Conservation (phyloP, 108 stramenopile species). For the Nitzschia putrida region DNA sequence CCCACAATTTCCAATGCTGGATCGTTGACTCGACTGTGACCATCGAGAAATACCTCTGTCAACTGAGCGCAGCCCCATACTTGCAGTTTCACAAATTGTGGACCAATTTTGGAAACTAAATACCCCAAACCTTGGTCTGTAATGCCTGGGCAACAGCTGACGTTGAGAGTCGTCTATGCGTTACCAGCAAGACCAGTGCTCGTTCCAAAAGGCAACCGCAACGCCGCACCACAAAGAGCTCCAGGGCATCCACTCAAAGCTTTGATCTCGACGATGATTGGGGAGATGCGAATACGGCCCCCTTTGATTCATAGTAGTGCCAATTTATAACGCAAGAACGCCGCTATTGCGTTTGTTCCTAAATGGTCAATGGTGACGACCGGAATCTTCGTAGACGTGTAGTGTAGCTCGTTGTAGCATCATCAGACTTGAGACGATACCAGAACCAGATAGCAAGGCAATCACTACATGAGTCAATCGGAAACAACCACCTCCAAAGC, state of each 20-base stretch:
- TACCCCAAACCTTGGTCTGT: constrained; percentile 81
- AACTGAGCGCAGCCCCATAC: constrained; percentile 85
- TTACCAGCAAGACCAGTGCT: constrained; percentile 3
- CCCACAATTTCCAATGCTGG: constrained; percentile 68
- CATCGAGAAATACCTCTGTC: constrained; percentile 74
- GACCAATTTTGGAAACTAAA: constrained; percentile 57
- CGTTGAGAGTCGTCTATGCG: constrained; percentile 59
- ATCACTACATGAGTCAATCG: constrained; percentile 57
- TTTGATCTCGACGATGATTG: constrained; percentile 27
- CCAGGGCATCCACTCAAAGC: constrained; percentile 1
- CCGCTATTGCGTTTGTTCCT: neutral
- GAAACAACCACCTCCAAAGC: constrained; percentile 67
- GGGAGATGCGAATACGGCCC: constrained; percentile 18
- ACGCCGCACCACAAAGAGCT: no score
- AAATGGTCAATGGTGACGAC: neutral
- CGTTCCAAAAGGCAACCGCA: constrained; percentile 2
- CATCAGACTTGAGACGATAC: constrained; percentile 47
- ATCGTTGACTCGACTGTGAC: constrained; percentile 70
- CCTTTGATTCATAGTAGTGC: constrained; percentile 5
- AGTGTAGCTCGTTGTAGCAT: constrained; percentile 38
- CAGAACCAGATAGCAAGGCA: constrained; percentile 48
- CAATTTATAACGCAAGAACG: no score
- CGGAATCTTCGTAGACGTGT: constrained; percentile 17
- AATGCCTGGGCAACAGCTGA: constrained; percentile 69
- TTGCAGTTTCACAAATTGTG: constrained; percentile 61